These are phyloP conservation scores for Globisporangium nunn DNA, from an alignment of 352 stramenopile species.

Conservation along the genomic window DNA sequence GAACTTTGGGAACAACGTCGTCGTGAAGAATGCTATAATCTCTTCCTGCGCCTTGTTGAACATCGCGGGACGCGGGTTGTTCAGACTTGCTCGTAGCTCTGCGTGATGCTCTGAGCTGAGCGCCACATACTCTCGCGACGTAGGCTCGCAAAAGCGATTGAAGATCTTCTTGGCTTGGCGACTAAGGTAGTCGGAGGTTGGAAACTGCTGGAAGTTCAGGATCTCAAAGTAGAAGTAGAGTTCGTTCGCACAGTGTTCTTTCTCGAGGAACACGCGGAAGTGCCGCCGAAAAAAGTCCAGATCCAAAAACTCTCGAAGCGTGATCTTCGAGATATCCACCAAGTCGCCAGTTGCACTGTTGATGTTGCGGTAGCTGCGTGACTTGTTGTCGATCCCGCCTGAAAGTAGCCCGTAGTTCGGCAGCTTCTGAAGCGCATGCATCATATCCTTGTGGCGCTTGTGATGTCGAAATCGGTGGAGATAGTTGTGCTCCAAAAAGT, in stretches of 20 bases:
- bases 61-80: conserved; percentile 44
- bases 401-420: conserved; percentile 1
- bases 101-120: conserved; percentile 20
- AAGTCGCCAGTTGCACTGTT: conserved; percentile 16
- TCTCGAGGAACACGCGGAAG: conserved; percentile 66
- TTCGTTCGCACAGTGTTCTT: conserved; percentile 63
- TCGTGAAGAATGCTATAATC: conserved; percentile 58
- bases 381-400: conserved; percentile 3
- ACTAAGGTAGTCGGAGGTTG: conserved; percentile 65
- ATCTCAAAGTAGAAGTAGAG: conserved; percentile 77
- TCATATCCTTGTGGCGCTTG: conserved; percentile 35
- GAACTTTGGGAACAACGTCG: conserved; percentile 67
- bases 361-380: conserved; percentile 6
- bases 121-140: conserved; percentile 51
- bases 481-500: conserved; percentile 42
- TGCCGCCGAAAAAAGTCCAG: conserved; percentile 44
- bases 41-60: conserved; percentile 67
- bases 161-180: conserved; percentile 63
- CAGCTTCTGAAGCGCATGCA: conserved; percentile 16
- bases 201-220: conserved; percentile 60
- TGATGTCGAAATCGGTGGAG: conserved; percentile 36
- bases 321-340: conserved; percentile 39
- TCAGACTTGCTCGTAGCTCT: conserved; percentile 31
- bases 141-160: conserved; percentile 52
- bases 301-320: conserved; percentile 56